Conservation (phyloP, 306 rosid species). For the Cucurbita ficifolia region DNA sequence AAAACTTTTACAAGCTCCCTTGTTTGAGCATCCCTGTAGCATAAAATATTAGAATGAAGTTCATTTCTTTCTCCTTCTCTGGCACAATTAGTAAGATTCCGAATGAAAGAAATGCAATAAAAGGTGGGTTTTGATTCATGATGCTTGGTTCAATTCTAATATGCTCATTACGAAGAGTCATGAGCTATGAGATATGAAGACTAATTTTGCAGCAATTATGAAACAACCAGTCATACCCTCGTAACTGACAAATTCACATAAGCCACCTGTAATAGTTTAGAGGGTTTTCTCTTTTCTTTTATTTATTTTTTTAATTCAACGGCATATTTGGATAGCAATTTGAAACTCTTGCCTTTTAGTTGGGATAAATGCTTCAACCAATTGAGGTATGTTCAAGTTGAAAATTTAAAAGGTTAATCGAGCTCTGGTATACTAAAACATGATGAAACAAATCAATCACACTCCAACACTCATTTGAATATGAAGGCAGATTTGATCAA, state of each 20-base stretch:
- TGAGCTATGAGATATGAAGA: background rate
- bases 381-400: background rate
- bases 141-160: background rate
- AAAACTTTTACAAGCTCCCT: conserved; percentile 85
- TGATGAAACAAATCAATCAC: background rate
- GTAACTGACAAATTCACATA: background rate
- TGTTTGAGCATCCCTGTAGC: conserved; percentile 79
- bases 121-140: background rate
- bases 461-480: background rate
- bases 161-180: background rate
- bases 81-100: background rate
- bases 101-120: background rate
- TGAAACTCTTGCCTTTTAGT: background rate
- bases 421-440: background rate
- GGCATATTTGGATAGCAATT: background rate
- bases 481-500: background rate
- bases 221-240: background rate
- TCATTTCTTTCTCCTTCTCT: background rate
- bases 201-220: background rate
- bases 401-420: background rate
- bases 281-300: background rate
- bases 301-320: no score
- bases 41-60: background rate
- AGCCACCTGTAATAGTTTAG: background rate
- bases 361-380: background rate